Base-by-base conservation (phyloP, 371 early-diverging fungal genomes). In the Actinomucor elegans region DNA sequence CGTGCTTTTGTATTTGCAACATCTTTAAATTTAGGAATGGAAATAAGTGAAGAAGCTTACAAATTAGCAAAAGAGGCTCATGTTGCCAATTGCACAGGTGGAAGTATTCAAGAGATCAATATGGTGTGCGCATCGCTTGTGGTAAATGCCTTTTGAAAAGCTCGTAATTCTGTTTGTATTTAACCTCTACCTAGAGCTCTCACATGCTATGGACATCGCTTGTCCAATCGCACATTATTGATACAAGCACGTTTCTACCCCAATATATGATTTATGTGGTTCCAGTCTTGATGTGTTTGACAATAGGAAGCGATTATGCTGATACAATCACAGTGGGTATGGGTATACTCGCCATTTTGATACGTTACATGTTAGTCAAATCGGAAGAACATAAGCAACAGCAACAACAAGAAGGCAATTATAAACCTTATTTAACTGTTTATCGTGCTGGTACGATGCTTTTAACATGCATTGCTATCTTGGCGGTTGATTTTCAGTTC, bases 401-500 rank as follows among this genome's bases (percentile, higher is more conserved):
- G 26, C 21, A 4, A 52, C 53, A 23, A 59, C 36, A 59, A 29
- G 37, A 52, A 33, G 26, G 31, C 15, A 35, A 49, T 14, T 55
- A 57, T 17, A 61, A 80, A 53, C 53, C 73, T 24, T 80, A 75
- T 61, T 60, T 92, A 59, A 88, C 85, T 21, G 83, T 83, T 0
- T 92, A 89, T 66, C 85, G 92, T 7, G 85, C 87, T 7, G 84
- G 81, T 21, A 75, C 91, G 77, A 87, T 89, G 94, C 64, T 89
- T 62, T 42, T 86, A 42, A 93, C 87, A 31, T 96, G 87, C 67
- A 84, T 82, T 29, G 81, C 78, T 10, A 98, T 98, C 48, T 77
- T 98, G 12, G 98, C 97, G 1, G 97, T 98, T 2, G 98, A 98
- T 71, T 98, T 98, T 65, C 79, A 82, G n/a, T 81, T 92, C 24